These are phyloP conservation scores for Areca catechu DNA, from an alignment of 176 grass and related monocot species.

Conservation along the genomic window DNA sequence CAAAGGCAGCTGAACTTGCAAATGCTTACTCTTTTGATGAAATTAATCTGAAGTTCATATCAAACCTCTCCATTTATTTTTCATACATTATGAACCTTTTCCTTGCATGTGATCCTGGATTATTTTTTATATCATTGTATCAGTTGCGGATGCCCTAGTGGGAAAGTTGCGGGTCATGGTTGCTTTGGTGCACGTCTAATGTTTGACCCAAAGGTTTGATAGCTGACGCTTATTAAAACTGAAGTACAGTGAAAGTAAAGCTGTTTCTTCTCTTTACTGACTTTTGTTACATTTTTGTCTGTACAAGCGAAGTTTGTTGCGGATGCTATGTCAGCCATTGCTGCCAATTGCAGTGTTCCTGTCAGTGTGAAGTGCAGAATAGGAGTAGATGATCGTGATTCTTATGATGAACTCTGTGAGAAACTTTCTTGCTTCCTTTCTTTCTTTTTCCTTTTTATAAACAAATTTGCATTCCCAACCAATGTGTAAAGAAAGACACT, in stretches of 20 bases:
- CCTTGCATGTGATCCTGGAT: constrained; percentile 6
- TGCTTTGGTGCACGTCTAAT: constrained; percentile 93
- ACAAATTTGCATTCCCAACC: too few relatives aligned
- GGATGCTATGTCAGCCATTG: constrained; percentile 88
- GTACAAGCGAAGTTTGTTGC: constrained; percentile 67
- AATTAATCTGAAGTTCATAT: constrained; percentile 81
- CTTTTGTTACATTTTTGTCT: constrained; percentile 23
- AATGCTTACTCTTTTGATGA: constrained; percentile 80
- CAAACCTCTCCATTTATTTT: constrained; percentile 2
- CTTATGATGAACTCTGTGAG: constrained; percentile 89
- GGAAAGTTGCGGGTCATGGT: constrained; percentile 87
- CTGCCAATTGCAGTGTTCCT: constrained; percentile 68
- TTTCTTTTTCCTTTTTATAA: neutral
- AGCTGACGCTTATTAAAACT: neutral
- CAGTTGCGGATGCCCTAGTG: constrained; percentile 88
- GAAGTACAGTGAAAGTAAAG: constrained; percentile 7
- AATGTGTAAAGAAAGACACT: too few relatives aligned
- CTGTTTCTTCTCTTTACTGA: neutral
- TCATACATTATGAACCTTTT: neutral
- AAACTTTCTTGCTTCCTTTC: constrained; percentile 16
- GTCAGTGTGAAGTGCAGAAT: constrained; percentile 96
- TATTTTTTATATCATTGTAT: constrained; percentile 16
- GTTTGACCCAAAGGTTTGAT: constrained; percentile 86
- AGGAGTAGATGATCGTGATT: constrained; percentile 83
- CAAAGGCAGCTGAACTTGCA: constrained; percentile 82